Base-by-base conservation (phyloP, 192 early-diverging fungal species). In the Coemansia sp. region DNA sequence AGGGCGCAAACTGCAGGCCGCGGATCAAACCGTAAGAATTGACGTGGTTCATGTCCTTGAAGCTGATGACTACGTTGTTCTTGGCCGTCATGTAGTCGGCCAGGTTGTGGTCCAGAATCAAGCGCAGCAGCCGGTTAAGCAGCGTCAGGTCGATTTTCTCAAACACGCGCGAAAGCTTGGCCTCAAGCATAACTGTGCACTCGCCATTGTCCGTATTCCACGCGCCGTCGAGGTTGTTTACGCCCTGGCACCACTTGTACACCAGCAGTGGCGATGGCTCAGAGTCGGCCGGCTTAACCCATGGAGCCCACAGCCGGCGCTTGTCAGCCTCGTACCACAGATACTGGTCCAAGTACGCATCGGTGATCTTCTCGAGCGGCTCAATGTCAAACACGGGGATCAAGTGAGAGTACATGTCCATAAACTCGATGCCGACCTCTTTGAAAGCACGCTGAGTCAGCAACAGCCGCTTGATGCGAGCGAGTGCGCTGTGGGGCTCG, bases 21-120 rank as follows among this genome's bases (percentile, higher is more conserved):
- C 96, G 92, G 66, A 99, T 93, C 38, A 99, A 84, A 62, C 97
- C 97, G 73, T 93, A 96, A 21, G 94, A 86, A 77, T 99, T 99
- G 46, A 96, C 92, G 76, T 99, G 97, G 81, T 93, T 94, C 97
- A 99, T 99, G 67, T 99, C 97, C 85, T 98, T 99, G 86, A 96
- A 99, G 65, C 88, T 95, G 53, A 99, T 76, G 13, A 91, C 93
- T 36, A 99, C 90, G 84, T 99, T 99, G 85, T 99, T 99, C 85
- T 99, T 99, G 67, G 95, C 94, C 0, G 97, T 97, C 88, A 98
- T 95, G 74, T 99, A 99, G 69, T 99, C 97, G n/a, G 97, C 97
- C 86, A 99, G 87, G 74, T 98, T 97, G 86, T 98, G 97, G 82
- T 99, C 97, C 39, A 99, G 82, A 80, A 99, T 93, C 39, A 99